A percentile compares a stretch with the other conserved stretches of the same genome.
These are phyloP conservation scores for Musa schizocarpa DNA, from an alignment of 176 grass and related monocot species.

Conservation along the genomic window DNA sequence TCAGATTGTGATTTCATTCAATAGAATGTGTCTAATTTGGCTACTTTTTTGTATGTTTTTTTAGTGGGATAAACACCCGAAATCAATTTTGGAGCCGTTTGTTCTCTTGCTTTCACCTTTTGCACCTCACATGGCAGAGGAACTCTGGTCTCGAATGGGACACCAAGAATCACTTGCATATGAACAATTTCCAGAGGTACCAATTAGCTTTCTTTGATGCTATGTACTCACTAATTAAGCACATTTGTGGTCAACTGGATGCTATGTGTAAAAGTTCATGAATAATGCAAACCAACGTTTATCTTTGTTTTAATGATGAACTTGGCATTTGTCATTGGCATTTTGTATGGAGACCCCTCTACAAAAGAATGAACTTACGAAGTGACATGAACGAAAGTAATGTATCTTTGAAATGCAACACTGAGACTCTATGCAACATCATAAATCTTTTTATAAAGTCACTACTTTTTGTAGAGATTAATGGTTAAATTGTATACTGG, in stretches of 20 bases:
- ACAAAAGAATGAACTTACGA: too few relatives aligned
- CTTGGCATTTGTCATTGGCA: background rate
- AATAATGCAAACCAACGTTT: background rate
- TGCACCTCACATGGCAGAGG: slow-evolving; percentile 80
- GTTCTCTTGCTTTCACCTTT: slow-evolving; percentile 83
- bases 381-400: too few relatives aligned
- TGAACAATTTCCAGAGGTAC: slow-evolving; percentile 85
- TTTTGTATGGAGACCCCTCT: background rate
- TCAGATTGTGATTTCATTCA: background rate
- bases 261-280: background rate
- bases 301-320: background rate
- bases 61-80: slow-evolving; percentile 73
- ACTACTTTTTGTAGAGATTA: too few relatives aligned
- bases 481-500: too few relatives aligned
- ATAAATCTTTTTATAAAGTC: too few relatives aligned
- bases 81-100: slow-evolving; percentile 55
- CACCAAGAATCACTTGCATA: slow-evolving; percentile 59
- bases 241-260: background rate
- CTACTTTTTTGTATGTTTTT: slow-evolving; percentile 8
- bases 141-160: slow-evolving; percentile 87
- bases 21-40: background rate
- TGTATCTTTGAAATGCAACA: too few relatives aligned
- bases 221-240: background rate
- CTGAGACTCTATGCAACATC: too few relatives aligned
- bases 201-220: background rate